Conservation (phyloP, 1,284 basidiomycete species). For the Ceratobasidium sp. region DNA sequence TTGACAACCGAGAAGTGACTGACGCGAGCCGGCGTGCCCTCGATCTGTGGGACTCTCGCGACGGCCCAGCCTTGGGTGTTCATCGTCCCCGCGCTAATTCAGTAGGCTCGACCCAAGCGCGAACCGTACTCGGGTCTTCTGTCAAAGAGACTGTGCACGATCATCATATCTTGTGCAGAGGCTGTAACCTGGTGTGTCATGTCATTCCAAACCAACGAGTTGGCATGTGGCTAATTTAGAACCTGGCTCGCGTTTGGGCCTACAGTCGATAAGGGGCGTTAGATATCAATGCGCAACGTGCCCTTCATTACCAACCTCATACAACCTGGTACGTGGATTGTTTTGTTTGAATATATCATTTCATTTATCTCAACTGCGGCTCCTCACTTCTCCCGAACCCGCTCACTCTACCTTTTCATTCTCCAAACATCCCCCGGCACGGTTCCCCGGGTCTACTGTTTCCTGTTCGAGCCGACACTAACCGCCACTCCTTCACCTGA, state of each 20-base stretch:
- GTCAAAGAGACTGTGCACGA: slow-evolving; percentile 55
- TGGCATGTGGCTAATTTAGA: slow-evolving; percentile 8
- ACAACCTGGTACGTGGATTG: slow-evolving; percentile 69
- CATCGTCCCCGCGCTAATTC: slow-evolving; percentile 61
- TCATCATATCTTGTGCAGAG: slow-evolving; percentile 70
- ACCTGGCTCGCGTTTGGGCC: slow-evolving; percentile 4
- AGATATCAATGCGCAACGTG: slow-evolving; percentile 84
- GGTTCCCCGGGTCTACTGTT: slow-evolving; percentile 4
- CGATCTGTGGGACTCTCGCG: slow-evolving; percentile 79
- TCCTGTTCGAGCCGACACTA: slow-evolving; percentile 22
- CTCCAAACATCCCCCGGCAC: background rate
- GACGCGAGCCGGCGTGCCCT: slow-evolving; percentile 79
- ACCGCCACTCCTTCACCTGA: slow-evolving; percentile 4
- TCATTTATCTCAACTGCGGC: background rate
- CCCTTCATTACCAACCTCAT: slow-evolving; percentile 70
- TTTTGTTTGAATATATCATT: slow-evolving; percentile 3
- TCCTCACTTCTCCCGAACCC: background rate
- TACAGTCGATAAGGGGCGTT: slow-evolving; percentile 72
- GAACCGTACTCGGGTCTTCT: slow-evolving; percentile 70
- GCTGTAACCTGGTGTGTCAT: slow-evolving; percentile 58
- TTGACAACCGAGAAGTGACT: slow-evolving; percentile 78
- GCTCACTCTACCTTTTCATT: slow-evolving; percentile 23
- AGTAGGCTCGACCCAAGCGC: slow-evolving; percentile 70
- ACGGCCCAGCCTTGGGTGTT: slow-evolving; percentile 65
- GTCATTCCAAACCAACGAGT: background rate